phyloP scores from a whole-genome alignment of 1,284 basidiomycete genomes.

The Microbotryomycetes sp. region DNA sequence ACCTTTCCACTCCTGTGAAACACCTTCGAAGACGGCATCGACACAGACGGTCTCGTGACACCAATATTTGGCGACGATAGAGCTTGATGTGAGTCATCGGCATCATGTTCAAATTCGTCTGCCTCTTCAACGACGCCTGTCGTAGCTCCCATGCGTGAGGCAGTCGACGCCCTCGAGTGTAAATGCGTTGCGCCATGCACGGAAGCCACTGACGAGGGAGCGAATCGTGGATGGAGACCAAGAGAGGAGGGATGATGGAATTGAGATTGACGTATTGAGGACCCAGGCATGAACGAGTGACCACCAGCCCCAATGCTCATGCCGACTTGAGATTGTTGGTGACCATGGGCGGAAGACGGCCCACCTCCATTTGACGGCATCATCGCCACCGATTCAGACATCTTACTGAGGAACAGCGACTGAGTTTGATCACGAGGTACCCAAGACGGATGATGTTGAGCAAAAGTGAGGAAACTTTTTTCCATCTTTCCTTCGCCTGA shows the following conservation, averaged over 20 bases:
- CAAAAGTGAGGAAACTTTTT: slow-evolving; percentile 88
- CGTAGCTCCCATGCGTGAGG: too few species aligned
- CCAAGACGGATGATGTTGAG: slow-evolving; percentile 33
- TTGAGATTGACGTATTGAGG: too few species aligned
- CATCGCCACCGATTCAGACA: background rate
- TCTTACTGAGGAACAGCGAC: slow-evolving; percentile 25
- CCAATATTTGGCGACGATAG: too few species aligned
- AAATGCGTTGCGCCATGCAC: too few species aligned
- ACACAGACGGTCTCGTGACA: too few species aligned
- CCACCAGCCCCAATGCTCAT: background rate
- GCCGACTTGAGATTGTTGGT: background rate
- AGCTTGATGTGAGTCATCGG: too few species aligned
- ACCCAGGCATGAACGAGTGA: background rate
- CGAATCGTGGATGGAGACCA: background rate
- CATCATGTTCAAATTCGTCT: too few species aligned
- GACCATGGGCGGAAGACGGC: too few species aligned
- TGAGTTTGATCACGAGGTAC: slow-evolving; percentile 30
- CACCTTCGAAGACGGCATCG: too few species aligned
- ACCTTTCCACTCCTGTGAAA: too few species aligned
- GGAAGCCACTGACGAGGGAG: background rate
- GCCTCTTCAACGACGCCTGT: too few species aligned
- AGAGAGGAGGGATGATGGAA: background rate
- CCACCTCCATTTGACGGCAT: background rate
- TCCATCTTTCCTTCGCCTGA: slow-evolving; percentile 96
- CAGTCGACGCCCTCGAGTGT: too few species aligned